phyloP scores from a whole-genome alignment of 345 rosid species.

The Eucalyptus dawsonii region DNA sequence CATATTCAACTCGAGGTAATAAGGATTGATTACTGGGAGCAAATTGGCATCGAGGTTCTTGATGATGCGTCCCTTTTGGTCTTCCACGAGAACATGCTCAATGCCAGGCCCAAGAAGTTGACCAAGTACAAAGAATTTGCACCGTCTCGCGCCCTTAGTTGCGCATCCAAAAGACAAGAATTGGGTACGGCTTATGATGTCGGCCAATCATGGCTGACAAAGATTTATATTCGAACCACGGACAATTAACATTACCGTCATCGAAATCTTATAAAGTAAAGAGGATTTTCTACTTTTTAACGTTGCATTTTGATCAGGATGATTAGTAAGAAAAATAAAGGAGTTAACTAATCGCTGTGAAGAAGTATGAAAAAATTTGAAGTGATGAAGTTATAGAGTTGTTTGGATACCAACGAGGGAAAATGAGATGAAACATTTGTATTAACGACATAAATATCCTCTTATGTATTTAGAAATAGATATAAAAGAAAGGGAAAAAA shows the following conservation, averaged over 20 bases:
- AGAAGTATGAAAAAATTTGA: not conserved
- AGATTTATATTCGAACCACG: not conserved
- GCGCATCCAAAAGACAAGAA: not conserved
- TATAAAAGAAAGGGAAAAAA: not conserved
- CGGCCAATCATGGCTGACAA: fast-evolving
- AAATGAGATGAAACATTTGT: not conserved
- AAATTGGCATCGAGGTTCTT: not conserved
- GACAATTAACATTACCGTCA: fast-evolving
- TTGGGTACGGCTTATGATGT: not conserved
- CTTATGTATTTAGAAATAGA: not conserved
- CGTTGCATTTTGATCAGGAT: not conserved
- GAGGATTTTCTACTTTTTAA: not conserved
- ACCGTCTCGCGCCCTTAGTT: not conserved
- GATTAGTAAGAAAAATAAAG: not conserved
- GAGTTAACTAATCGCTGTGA: not conserved
- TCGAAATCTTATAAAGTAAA: not conserved
- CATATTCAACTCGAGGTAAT: not conserved
- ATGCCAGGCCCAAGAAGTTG: not conserved
- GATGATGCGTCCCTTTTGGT: not conserved
- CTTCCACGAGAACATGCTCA: not conserved
- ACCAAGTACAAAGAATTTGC: not conserved
- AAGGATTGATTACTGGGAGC: not conserved
- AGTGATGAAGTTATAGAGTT: not conserved
- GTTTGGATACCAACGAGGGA: not conserved
- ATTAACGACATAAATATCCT: not conserved